phyloP scores from a whole-genome alignment of 306 rosid species.

The Oxytropis ochrocephala region DNA sequence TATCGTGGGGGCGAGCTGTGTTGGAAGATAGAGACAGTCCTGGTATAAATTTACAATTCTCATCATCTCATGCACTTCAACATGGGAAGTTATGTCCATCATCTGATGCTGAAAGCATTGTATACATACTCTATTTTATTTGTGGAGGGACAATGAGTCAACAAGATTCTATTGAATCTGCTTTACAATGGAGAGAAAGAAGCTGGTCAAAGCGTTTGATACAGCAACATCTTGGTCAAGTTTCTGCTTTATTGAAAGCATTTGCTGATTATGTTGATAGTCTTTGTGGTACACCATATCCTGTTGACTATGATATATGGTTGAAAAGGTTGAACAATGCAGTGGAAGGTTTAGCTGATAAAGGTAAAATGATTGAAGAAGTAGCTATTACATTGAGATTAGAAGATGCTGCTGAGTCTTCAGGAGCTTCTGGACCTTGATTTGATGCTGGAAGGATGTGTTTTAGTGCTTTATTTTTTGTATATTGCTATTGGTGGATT shows the following conservation, averaged over 20 bases:
- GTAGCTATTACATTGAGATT: conserved; percentile 46
- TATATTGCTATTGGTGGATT: conserved; percentile 32
- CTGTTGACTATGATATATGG: conserved; percentile 82
- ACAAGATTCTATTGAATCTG: conserved; percentile 90
- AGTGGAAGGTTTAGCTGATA: conserved; percentile 51
- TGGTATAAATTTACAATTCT: conserved; percentile 74
- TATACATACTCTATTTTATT: conserved; percentile 58
- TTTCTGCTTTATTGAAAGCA: conserved; percentile 76
- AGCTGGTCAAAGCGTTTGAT: conserved; percentile 68
- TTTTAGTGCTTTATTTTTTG: conserved; percentile 26
- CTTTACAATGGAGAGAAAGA: conserved; percentile 86
- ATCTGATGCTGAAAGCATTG: conserved; percentile 91
- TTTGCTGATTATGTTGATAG: conserved; percentile 96
- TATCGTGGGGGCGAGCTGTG: conserved; percentile 90
- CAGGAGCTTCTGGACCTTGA: conserved; percentile 65
- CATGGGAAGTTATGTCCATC: conserved; percentile 92
- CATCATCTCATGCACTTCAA: conserved; percentile 88
- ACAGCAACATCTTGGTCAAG: conserved; percentile 77
- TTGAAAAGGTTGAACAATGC: conserved; percentile 67
- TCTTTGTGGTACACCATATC: conserved; percentile 88
- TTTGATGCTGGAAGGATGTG: conserved; percentile 11
- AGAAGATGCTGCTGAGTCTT: conserved; percentile 75
- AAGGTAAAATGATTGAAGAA: conserved; percentile 80
- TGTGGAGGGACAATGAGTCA: conserved; percentile 60
- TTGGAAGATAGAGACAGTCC: conserved; percentile 91